Conservation (phyloP, 2,329 filamentous ascomycete genomes). For the Phyllosticta citriasiana region DNA sequence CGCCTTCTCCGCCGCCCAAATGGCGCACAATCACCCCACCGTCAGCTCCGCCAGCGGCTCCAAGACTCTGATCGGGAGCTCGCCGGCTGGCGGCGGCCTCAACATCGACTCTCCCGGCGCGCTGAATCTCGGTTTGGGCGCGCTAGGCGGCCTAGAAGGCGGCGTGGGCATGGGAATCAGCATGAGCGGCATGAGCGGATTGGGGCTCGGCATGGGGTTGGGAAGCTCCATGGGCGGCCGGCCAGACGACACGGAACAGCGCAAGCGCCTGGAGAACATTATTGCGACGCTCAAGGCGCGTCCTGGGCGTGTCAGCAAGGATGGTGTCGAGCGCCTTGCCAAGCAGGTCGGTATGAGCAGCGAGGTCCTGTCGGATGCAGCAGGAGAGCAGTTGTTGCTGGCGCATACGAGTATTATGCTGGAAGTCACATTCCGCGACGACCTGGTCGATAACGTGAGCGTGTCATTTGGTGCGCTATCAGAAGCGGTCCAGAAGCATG, state of each 20-base stretch:
- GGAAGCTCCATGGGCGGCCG: slow-evolving; percentile 27
- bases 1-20: slow-evolving; percentile 1
- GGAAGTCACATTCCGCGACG: slow-evolving; percentile 14
- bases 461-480: slow-evolving; percentile 13
- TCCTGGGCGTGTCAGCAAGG: slow-evolving; percentile 62
- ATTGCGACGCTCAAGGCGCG: slow-evolving; percentile 58
- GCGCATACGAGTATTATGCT: slow-evolving; percentile 28
- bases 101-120: slow-evolving; percentile 31
- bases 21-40: slow-evolving; percentile 13
- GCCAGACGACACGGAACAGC: slow-evolving; percentile 44
- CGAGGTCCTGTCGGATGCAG: slow-evolving; percentile 30
- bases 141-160: slow-evolving; percentile 32
- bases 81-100: slow-evolving; percentile 22
- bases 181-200: slow-evolving; percentile 32
- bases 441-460: slow-evolving; percentile 3
- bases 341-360: slow-evolving; percentile 49
- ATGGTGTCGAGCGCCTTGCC: slow-evolving; percentile 62
- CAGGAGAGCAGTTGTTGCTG: slow-evolving; percentile 20
- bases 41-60: slow-evolving; percentile 9
- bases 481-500: slow-evolving; percentile 3
- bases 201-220: slow-evolving; percentile 22
- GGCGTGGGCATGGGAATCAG: slow-evolving; percentile 31
- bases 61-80: slow-evolving; percentile 13
- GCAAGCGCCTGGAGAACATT: slow-evolving; percentile 46
- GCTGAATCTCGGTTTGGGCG: slow-evolving; percentile 20